These are phyloP conservation scores for Pythium volutum DNA, from an alignment of 352 stramenopile species.

Conservation along the genomic window DNA sequence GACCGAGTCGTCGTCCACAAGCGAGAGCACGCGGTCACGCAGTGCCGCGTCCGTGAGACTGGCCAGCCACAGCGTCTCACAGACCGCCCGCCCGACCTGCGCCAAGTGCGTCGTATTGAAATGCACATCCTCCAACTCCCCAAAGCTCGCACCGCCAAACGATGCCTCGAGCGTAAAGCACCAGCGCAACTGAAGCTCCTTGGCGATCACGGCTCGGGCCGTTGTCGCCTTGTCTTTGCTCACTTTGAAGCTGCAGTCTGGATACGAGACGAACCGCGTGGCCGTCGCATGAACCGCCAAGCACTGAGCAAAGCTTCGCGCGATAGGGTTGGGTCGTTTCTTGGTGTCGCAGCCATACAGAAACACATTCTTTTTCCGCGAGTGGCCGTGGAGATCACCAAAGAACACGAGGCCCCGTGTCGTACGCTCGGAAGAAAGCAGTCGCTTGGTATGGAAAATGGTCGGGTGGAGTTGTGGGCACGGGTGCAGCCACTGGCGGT, in stretches of 20 bases:
- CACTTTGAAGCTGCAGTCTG: conserved; percentile 80
- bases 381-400: conserved; percentile 92
- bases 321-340: conserved; percentile 68
- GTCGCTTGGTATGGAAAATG: conserved; percentile 81
- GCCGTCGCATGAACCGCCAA: conserved; percentile 64
- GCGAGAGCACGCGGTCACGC: conserved; percentile 30
- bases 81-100: conserved; percentile 45
- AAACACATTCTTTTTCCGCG: conserved; percentile 93
- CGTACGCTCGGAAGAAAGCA: conserved; percentile 58
- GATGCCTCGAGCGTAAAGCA: conserved; percentile 87
- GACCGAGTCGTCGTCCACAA: conserved; percentile 36
- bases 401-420: conserved; percentile 76
- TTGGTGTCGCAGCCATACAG: conserved; percentile 94
- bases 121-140: conserved; percentile 52
- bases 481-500: conserved; percentile 86
- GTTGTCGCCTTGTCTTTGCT: conserved; percentile 79
- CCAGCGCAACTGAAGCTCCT: conserved; percentile 73
- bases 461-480: conserved; percentile 76
- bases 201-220: conserved; percentile 73
- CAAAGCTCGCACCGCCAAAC: conserved; percentile 82
- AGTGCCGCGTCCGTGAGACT: conserved; percentile 34
- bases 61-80: conserved; percentile 45
- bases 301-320: conserved; percentile 68
- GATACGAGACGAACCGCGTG: conserved; percentile 61
- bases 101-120: conserved; percentile 63